Conservation (phyloP, 192 early-diverging fungal genomes). For the Cladochytrium replicatum region DNA sequence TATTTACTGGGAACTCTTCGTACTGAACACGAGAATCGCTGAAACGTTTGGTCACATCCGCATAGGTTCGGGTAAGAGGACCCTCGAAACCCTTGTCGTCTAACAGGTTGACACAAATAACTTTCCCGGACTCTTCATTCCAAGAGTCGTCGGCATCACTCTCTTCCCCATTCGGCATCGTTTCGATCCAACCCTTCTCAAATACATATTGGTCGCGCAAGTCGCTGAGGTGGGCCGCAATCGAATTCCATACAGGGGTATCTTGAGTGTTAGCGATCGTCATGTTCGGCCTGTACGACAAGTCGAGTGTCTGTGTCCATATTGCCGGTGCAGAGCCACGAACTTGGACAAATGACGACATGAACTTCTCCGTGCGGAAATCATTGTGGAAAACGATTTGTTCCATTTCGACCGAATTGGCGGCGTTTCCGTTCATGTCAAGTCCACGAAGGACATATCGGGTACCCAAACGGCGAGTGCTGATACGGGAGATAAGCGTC, state of each 20-base stretch:
- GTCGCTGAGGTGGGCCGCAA: constrained; percentile 35
- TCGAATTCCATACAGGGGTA: constrained; percentile 25
- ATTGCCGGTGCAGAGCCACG: constrained; percentile 41
- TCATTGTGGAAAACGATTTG: constrained; percentile 47
- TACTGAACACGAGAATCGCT: constrained; percentile 30
- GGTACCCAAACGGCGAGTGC: constrained; percentile 33
- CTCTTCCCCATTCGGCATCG: constrained; percentile 20
- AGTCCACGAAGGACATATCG: constrained; percentile 44
- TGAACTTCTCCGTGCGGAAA: constrained; percentile 18
- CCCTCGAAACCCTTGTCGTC: constrained; percentile 39
- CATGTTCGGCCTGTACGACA: constrained; percentile 35
- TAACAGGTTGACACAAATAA: constrained; percentile 45
- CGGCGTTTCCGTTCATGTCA: constrained; percentile 39
- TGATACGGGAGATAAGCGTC: constrained; percentile 35
- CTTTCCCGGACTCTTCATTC: constrained; percentile 8
- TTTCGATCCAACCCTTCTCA: constrained; percentile 14
- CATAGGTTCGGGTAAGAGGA: constrained; percentile 31
- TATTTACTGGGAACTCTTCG: constrained; percentile 44
- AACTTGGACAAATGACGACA: constrained; percentile 37
- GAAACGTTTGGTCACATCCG: constrained; percentile 25
- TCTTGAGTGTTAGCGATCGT: constrained; percentile 29
- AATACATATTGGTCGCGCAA: constrained; percentile 35
- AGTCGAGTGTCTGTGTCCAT: constrained; percentile 41
- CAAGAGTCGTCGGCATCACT: too few species aligned
- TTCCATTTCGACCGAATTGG: constrained; percentile 52